Base-by-base conservation (phyloP, 495 filamentous ascomycete species). In the Neurospora sublineolata region DNA sequence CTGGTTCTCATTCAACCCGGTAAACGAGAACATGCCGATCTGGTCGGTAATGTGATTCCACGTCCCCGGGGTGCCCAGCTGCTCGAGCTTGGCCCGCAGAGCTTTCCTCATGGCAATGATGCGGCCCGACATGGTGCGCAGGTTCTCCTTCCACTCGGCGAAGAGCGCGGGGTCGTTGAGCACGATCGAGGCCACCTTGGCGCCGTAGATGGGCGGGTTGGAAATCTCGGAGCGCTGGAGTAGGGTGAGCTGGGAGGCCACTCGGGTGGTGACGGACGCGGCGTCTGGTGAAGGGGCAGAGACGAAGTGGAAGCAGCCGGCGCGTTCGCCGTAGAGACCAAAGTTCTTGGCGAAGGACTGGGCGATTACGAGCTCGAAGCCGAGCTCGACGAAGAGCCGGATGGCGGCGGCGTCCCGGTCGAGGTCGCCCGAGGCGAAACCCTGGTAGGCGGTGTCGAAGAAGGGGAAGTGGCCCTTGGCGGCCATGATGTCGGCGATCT, bases 21-120 rank as follows among this genome's bases (percentile, higher is more conserved):
- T 99, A 80, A 96, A 99, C 78, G 91, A 94, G 83, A 99, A 99
- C 95, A 99, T 99, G 77, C 95, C 95, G 80, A 99, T 99, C 86
- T 99, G 95, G 73, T 95, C 91, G 10, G 94, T 97, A 79, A 99
- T 97, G 81, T 99, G 95, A 71, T 93, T 91, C 95, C 95, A 99
- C 12, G 86, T 89, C 4, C 95, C 96, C 0, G 94, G 94, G 1
- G 95, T 97, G 3, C 87, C 89, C 38, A 93, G 78, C 74, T 89
- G 87, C 81, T 97, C 93, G 2, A 99, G 84, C 75, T 94, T 92
- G 70, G 81, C 80, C 16, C 92, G 85, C 74, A 99, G 79, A 16
- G 87, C 88, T 75, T 86, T 87, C 64, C 95, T 88, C 95, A 97
- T 98, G 76, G 88, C 87, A 70, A 90, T 92, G 78, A 99, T 98